A percentile compares a stretch with the other conserved stretches of the same genome.
phyloP scores from a whole-genome alignment of 257 asterid genomes.

The Primulina eburnea region DNA sequence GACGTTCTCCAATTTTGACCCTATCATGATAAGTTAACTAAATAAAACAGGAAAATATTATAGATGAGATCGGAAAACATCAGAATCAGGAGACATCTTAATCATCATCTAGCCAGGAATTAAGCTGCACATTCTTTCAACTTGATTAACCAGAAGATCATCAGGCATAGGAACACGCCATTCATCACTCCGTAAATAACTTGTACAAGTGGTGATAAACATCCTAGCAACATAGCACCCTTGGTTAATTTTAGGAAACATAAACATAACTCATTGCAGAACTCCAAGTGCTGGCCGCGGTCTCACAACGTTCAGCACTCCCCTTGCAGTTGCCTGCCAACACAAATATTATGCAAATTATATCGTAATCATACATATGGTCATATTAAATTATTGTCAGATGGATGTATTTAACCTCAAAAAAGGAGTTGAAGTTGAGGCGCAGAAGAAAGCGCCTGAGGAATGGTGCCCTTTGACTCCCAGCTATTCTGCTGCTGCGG shows the following conservation, averaged over 20 bases:
- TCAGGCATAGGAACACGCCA: background rate
- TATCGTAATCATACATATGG: conserved; percentile 5
- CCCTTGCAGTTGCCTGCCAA: conserved; percentile 88
- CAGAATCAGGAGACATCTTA: background rate
- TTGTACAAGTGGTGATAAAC: background rate
- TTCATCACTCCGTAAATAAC: background rate
- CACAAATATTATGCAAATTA: conserved; percentile 18
- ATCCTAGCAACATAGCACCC: conserved; percentile 18
- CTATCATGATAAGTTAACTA: background rate
- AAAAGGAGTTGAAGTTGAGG: conserved; percentile 91
- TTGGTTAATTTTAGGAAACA: conserved; percentile 4
- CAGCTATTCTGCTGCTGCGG: conserved; percentile 93
- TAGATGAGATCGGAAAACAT: background rate
- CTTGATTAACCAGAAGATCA: background rate
- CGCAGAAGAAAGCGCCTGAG: conserved; percentile 95
- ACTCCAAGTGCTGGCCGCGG: conserved; percentile 62
- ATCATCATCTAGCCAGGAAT: background rate
- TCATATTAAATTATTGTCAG: background rate
- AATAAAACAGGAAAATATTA: background rate
- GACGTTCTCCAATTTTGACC: background rate
- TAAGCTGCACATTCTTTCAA: background rate
- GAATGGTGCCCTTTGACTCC: conserved; percentile 99
- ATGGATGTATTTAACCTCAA: conserved; percentile 55
- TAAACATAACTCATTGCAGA: conserved; percentile 40
- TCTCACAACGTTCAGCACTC: conserved; percentile 81